Evolutionary conservation across 1,284 basidiomycete species (phyloP).

Genomic region (Heterobasidion occidentale): DNA sequence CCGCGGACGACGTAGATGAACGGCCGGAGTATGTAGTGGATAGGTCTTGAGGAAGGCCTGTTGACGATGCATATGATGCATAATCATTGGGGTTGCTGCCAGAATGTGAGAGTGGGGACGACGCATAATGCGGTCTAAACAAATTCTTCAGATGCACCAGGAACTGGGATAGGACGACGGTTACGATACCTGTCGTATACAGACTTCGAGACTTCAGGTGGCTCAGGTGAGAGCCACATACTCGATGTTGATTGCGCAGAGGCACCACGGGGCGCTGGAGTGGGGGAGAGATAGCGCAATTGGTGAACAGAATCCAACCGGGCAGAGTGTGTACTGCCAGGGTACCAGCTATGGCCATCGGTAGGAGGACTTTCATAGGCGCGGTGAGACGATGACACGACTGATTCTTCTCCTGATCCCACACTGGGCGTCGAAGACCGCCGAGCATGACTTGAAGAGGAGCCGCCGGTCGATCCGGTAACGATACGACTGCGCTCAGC

Average conservation of each 20-base stretch:
- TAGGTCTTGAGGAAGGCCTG: slow-evolving; percentile 9
- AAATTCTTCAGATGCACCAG: neutral
- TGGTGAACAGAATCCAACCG: slow-evolving; percentile 7
- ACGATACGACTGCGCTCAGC: slow-evolving; percentile 71
- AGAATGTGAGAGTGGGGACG: neutral
- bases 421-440: slow-evolving; percentile 10
- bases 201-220: slow-evolving; percentile 1
- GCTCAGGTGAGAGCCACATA: slow-evolving; percentile 10
- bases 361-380: slow-evolving; percentile 3
- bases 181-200: slow-evolving; percentile 8
- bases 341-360: slow-evolving; percentile 9
- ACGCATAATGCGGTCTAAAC: neutral
- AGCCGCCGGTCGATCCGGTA: slow-evolving; percentile 30
- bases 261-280: slow-evolving; percentile 5
- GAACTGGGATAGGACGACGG: neutral
- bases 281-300: slow-evolving; percentile 11
- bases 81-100: neutral
- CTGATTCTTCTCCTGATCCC: neutral
- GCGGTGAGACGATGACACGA: neutral
- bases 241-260: slow-evolving; percentile 9
- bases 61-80: neutral
- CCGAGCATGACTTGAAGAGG: slow-evolving; percentile 8
- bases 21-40: slow-evolving; percentile 29
- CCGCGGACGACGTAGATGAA: slow-evolving; percentile 17
- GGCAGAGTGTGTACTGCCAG: slow-evolving; percentile 2